Base-by-base conservation (phyloP, 306 rosid species). In the Clitoria ternatea region DNA sequence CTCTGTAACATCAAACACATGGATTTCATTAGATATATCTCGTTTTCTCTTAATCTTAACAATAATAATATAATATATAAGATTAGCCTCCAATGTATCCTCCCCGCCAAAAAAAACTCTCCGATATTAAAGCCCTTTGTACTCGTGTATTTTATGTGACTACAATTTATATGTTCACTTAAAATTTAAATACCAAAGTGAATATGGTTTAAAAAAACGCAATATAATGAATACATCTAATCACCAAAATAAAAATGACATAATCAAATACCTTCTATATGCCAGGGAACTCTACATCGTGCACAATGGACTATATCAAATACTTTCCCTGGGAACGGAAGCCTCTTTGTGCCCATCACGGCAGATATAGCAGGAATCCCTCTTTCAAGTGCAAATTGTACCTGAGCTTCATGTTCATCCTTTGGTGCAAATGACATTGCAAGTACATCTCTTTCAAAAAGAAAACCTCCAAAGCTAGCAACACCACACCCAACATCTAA, bases 371-470 rank as follows among this genome's bases (percentile, higher is more conserved):
- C 97, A 14, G 99, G 99, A 82, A 95, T 95, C 67, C 99, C 97
- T 72, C 99, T 89, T 85, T 95, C 99, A 70, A 95, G 96, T 48
- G 99, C 99, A 60, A 95, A 95, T 74, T 95, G 99, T 26, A 91
- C 96, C 85, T 95, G 99, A 75, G 99, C 99, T 81, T 95, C 99
- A 82, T 95, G 99, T 81, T 95, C 99, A 57, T 95, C 99, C 75
- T 91, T 95, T 70, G 99, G 99, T 12, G 99, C 99, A 45, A 95
- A 72, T 48, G 99, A 95, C 99, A 95, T 89, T 55, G 97, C 66
- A 56, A 89, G 85, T 27, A 91, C 99, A 53, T 91, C 96, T 81
- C 95, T 89, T 0, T 95, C 99, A 82, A 95, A 95, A 59, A 87
- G 96, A 79, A 67, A 95, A 24, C 99, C 99, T 70, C 99, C 99